These are phyloP conservation scores for Moesziomyces globuligerus DNA, from an alignment of 1,284 basidiomycete genomes.

Conservation along the genomic window DNA sequence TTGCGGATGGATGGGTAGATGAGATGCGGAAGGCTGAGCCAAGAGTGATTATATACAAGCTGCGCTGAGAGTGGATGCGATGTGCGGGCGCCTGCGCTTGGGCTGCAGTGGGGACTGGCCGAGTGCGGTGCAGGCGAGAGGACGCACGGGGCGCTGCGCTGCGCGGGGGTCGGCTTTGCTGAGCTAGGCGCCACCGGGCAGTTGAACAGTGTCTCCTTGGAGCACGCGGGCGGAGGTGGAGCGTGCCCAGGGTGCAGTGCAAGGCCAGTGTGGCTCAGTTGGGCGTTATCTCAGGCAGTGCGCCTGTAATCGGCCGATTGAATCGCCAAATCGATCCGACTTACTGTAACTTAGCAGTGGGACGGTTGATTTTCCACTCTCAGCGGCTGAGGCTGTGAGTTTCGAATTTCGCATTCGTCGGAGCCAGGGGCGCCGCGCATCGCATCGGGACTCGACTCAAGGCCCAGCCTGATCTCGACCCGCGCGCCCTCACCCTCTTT, in stretches of 20 bases:
- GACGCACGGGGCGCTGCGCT: too few relatives aligned
- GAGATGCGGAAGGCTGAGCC: constrained; percentile 5
- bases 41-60: constrained; percentile 23
- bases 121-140: background rate
- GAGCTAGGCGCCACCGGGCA: constrained; percentile 10
- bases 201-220: too few relatives aligned
- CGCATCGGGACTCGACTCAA: background rate
- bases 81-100: constrained; percentile 8
- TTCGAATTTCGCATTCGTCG: background rate
- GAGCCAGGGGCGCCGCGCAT: background rate
- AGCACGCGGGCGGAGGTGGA: too few relatives aligned
- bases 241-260: constrained; percentile 5
- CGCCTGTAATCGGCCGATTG: constrained; percentile 10
- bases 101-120: background rate
- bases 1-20: constrained; percentile 3
- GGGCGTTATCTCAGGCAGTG: constrained; percentile 3
- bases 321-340: background rate
- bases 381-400: background rate
- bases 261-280: background rate
- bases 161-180: constrained; percentile 1
- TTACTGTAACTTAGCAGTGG: background rate
- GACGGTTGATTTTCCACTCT: background rate
- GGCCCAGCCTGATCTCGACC: background rate
- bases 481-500: too few relatives aligned
- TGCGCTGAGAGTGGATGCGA: constrained; percentile 2